phyloP scores from a whole-genome alignment of 352 stramenopile genomes.

The Globisporangium nagaii region DNA sequence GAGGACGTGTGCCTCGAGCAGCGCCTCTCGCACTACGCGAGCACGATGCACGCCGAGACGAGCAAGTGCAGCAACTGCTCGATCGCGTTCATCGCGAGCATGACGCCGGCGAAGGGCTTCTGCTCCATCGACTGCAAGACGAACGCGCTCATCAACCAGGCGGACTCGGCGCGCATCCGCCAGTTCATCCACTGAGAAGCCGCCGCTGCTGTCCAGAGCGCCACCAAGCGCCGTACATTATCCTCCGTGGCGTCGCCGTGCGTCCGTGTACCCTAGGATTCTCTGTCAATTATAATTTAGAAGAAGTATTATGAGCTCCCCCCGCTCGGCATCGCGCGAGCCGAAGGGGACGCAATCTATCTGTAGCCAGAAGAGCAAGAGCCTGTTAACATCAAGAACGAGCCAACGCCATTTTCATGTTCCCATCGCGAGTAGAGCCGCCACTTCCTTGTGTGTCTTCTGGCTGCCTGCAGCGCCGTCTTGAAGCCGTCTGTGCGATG shows the following conservation, averaged over 20 bases:
- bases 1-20: conserved; percentile 53
- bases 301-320: conserved; percentile 12
- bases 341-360: neutral
- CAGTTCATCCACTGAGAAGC: conserved; percentile 38
- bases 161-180: conserved; percentile 58
- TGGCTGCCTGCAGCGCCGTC: no score
- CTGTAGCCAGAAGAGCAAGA: neutral
- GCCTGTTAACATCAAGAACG: no score
- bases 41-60: conserved; percentile 67
- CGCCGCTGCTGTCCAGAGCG: no score
- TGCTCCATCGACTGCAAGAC: conserved; percentile 88
- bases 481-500: no score
- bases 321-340: neutral
- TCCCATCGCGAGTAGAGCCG: no score
- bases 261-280: conserved; percentile 9
- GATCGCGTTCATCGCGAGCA: conserved; percentile 59
- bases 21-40: conserved; percentile 59
- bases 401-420: no score
- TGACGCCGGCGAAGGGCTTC: conserved; percentile 63
- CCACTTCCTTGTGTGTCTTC: no score
- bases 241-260: no score
- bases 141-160: conserved; percentile 67
- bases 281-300: conserved; percentile 15
- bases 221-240: neutral
- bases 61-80: conserved; percentile 80